These are phyloP conservation scores for Helichrysum umbraculigerum DNA, from an alignment of 129 eudicot genomes.

Conservation along the genomic window DNA sequence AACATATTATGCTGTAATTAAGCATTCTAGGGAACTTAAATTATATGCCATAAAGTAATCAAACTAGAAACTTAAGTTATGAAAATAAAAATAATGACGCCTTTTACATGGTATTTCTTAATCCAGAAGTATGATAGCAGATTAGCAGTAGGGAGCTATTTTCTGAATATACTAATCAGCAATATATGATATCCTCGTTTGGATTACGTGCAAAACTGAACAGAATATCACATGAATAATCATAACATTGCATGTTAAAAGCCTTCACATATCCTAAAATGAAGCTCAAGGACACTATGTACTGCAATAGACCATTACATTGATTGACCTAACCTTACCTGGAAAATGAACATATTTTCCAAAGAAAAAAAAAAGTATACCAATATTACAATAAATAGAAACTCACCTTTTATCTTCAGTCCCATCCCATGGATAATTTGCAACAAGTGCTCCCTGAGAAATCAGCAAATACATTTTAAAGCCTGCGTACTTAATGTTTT, in stretches of 20 bases:
- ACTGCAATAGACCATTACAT: background rate
- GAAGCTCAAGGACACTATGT: background rate
- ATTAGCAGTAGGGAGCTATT: too few relatives aligned
- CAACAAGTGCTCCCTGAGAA: conserved; percentile 95
- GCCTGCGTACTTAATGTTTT: background rate
- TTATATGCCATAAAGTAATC: background rate
- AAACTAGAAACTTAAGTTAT: background rate
- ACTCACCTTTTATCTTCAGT: conserved; percentile 66
- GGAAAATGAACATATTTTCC: background rate
- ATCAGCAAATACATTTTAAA: conserved; percentile 17
- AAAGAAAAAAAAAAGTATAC: background rate
- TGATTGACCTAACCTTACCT: background rate
- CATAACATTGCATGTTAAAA: conserved; percentile 7
- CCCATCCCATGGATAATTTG: conserved; percentile 99
- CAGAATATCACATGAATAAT: conserved; percentile 8
- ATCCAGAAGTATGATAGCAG: background rate
- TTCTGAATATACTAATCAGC: too few relatives aligned
- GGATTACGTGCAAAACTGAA: background rate
- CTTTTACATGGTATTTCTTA: background rate
- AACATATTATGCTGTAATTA: background rate
- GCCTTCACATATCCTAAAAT: background rate
- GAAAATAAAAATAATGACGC: background rate
- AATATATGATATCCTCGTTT: background rate
- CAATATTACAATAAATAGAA: background rate
- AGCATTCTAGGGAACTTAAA: background rate